Evolutionary conservation across 2,329 filamentous ascomycete species (phyloP).

Genomic region (Chaetothyriales sp.): DNA sequence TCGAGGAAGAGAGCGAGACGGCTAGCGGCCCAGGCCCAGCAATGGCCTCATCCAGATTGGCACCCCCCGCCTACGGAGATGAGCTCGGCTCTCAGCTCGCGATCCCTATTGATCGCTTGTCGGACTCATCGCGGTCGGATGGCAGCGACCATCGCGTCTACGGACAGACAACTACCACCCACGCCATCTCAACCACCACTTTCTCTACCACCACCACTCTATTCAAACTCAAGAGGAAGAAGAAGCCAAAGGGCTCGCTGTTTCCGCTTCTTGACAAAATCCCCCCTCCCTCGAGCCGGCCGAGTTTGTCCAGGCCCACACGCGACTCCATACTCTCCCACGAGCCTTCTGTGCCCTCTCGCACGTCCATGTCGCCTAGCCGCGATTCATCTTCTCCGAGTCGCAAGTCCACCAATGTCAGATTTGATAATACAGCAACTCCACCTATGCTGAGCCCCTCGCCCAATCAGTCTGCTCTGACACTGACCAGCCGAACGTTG

Average conservation of each 20-base stretch:
- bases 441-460: conserved; percentile 18
- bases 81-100: conserved; percentile 48
- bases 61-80: conserved; percentile 46
- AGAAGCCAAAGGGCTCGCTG: conserved; percentile 59
- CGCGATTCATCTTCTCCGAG: conserved; percentile 11
- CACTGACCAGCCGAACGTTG: conserved; percentile 33
- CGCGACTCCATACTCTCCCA: conserved; percentile 19
- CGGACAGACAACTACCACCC: conserved; percentile 46
- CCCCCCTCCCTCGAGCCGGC: conserved; percentile 28
- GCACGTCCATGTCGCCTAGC: conserved; percentile 16
- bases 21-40: conserved; percentile 10
- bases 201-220: conserved; percentile 51
- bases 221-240: conserved; percentile 58
- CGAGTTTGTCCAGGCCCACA: conserved; percentile 25
- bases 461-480: conserved; percentile 38
- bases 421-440: conserved; percentile 25
- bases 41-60: conserved; percentile 19
- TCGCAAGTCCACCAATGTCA: conserved; percentile 1
- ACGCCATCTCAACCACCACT: conserved; percentile 42
- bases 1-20: conserved; percentile 2
- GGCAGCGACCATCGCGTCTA: conserved; percentile 56
- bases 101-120: conserved; percentile 50
- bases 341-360: conserved; percentile 7
- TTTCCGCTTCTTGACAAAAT: conserved; percentile 80
- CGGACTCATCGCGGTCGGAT: conserved; percentile 83